Evolutionary conservation across 495 filamentous ascomycete genomes (phyloP).

Genomic region (Neurospora intermedia): DNA sequence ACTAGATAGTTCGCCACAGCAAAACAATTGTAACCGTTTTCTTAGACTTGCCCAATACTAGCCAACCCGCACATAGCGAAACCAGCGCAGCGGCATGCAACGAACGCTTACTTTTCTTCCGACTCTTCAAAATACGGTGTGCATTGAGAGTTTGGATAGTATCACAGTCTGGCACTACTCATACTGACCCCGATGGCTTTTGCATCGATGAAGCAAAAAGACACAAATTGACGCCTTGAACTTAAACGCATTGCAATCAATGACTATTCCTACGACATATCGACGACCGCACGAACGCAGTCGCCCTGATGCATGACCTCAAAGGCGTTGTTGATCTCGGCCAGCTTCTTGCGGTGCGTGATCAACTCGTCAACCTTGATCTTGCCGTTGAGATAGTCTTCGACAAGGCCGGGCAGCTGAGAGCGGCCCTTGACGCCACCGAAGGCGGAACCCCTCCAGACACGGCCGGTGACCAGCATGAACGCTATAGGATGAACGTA

Average conservation of each 20-base stretch:
- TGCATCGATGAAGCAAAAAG: not conserved
- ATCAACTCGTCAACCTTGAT: conserved; percentile 99
- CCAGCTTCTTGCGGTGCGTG: conserved; percentile 78
- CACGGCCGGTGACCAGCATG: conserved; percentile 93
- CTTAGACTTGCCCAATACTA: not conserved
- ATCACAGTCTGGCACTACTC: not conserved
- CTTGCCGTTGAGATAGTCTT: conserved; percentile 78
- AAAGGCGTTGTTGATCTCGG: conserved; percentile 80
- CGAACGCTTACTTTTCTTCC: not conserved
- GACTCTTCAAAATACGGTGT: not conserved
- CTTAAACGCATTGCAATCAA: not conserved
- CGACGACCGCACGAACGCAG: conserved; percentile 79
- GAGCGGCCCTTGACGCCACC: conserved; percentile 95
- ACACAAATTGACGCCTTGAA: conserved; percentile 1
- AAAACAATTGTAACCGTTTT: not conserved
- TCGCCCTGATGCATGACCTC: conserved; percentile 91
- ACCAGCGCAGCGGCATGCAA: not conserved
- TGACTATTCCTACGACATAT: conserved; percentile 34
- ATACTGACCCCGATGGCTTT: not conserved
- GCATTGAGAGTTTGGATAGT: not conserved
- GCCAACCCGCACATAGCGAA: not conserved
- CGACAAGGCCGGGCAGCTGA: conserved; percentile 79
- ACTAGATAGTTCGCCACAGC: not conserved
- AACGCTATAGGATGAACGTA: conserved; percentile 55
- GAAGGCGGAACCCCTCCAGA: conserved; percentile 97